Base-by-base conservation (phyloP, 805 yeast genomes). In the Lachancea nothofagi region DNA sequence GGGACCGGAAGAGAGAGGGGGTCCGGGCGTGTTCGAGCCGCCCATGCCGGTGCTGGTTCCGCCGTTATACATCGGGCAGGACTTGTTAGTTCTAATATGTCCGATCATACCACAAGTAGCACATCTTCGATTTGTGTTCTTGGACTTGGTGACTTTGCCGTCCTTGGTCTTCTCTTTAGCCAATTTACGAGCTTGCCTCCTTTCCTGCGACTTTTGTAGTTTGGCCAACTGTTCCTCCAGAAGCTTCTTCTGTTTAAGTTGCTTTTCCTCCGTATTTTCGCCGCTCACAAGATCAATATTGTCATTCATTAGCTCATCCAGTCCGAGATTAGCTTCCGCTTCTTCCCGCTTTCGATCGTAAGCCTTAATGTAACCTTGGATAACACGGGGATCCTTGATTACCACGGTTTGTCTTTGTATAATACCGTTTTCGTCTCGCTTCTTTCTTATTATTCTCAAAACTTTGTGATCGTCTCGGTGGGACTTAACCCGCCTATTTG, bases 21-120 rank as follows among this genome's bases (percentile, higher is more conserved):
- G 18, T 15, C 19, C 41, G n/a, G 42, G 20, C 3, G 44, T 31
- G 41, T 42, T 47, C 13, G 53, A 49, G 20, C 52, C 55, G 12
- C 28, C 30, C 21, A 14, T 22, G 7, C 27, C 37, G 15, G 45
- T 40, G 3, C 37, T 33, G 8, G 32, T 35, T 9, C 43, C 39
- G 43, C 75, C 78, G 45, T 75, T 77, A 57, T 84, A 90, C 74
- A 88, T 72, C 12, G 97, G 98, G 65, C 98, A 90, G 2, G 90
- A 68, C 47, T 71, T 72, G 59, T 87, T 88, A 2, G 98, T 90
- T 58, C 93, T 75, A 46, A 90, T 90, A 60, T 90, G 98, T 0
- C 97, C 98, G 47, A 84, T 72, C 9, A 90, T 93, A 17, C 97
- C 97, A 71, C 98, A 90, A 0, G 93, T 82, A 3, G 94, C 89